Conservation (phyloP, 495 filamentous ascomycete genomes). For the Evansstolkia leycettana region DNA sequence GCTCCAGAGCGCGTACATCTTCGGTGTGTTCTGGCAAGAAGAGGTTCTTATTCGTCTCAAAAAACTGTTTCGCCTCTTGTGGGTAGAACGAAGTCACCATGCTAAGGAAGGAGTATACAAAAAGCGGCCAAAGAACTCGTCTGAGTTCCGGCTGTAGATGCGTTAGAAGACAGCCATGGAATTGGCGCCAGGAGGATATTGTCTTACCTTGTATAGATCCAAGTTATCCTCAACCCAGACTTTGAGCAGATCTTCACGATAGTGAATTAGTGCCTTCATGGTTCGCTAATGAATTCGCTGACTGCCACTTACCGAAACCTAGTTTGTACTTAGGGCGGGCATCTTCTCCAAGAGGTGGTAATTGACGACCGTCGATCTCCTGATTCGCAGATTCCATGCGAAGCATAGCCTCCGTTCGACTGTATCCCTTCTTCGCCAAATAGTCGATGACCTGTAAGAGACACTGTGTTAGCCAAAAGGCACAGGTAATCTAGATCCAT, state of each 20-base stretch:
- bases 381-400: slow-evolving; percentile 76
- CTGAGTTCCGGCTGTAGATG: slow-evolving; percentile 61
- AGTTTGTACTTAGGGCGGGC: slow-evolving; percentile 63
- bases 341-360: slow-evolving; percentile 51
- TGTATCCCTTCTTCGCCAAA: slow-evolving; percentile 90
- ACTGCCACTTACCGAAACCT: slow-evolving; percentile 46
- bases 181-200: background rate
- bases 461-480: slow-evolving; percentile 2
- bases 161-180: slow-evolving; percentile 22
- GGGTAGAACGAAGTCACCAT: slow-evolving; percentile 62
- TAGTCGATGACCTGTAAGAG: slow-evolving; percentile 78
- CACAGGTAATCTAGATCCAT: slow-evolving; percentile 2
- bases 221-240: slow-evolving; percentile 81
- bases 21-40: slow-evolving; percentile 69
- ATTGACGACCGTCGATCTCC: slow-evolving; percentile 62
- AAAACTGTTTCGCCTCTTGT: slow-evolving; percentile 59
- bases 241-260: slow-evolving; percentile 45
- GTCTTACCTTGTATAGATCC: slow-evolving; percentile 76
- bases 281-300: background rate
- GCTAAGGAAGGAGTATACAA: slow-evolving; percentile 83
- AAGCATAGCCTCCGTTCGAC: slow-evolving; percentile 82
- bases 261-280: slow-evolving; percentile 1
- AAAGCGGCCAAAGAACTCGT: slow-evolving; percentile 81
- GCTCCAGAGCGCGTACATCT: slow-evolving; percentile 55
- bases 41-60: slow-evolving; percentile 48